phyloP scores from a whole-genome alignment of 306 rosid genomes.

The Sicyos baderoa region DNA sequence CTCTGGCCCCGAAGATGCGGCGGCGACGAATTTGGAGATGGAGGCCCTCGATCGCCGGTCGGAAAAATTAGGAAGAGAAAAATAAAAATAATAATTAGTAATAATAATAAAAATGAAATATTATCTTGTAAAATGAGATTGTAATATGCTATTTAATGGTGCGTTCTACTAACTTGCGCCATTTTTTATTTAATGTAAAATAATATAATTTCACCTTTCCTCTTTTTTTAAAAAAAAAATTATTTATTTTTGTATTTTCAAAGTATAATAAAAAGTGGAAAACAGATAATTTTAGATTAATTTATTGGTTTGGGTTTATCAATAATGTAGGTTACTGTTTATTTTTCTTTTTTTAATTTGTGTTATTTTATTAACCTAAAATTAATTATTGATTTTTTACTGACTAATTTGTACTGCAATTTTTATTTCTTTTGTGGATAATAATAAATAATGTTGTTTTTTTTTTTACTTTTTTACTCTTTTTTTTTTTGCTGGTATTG shows the following conservation, averaged over 20 bases:
- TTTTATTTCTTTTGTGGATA: background rate
- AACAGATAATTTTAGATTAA: constrained; percentile 1
- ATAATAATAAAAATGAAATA: constrained; percentile 21
- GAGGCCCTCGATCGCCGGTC: constrained; percentile 37
- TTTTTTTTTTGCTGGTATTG: background rate
- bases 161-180: constrained; percentile 20
- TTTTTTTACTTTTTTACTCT: background rate
- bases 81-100: constrained; percentile 10
- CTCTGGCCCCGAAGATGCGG: constrained; percentile 27
- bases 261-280: background rate
- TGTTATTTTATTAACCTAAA: background rate
- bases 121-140: constrained; percentile 18
- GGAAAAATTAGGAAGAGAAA: constrained; percentile 24
- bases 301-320: background rate
- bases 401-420: background rate
- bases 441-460: background rate
- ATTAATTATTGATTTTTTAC: background rate
- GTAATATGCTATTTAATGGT: constrained; percentile 23
- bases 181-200: constrained; percentile 8
- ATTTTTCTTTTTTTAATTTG: background rate
- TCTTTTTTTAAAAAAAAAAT: background rate
- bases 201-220: constrained; percentile 18
- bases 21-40: constrained; percentile 39
- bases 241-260: constrained; percentile 4
- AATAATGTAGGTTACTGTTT: constrained; percentile 6